Conservation (phyloP, 805 yeast genomes). For the Wickerhamomyces xylosicus region DNA sequence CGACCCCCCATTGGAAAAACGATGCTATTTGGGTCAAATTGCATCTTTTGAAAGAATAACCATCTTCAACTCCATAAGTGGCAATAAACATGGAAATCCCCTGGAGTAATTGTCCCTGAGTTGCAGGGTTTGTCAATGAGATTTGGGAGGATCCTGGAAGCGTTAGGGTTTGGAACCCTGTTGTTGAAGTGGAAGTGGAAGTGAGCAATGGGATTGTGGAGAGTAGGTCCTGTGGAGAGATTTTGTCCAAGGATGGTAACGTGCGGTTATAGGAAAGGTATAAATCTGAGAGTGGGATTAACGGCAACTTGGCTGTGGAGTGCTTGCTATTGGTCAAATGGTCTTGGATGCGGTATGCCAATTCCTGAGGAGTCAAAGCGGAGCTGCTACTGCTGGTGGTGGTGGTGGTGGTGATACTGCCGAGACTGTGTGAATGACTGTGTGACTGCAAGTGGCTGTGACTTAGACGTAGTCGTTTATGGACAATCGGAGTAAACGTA, state of each 20-base stretch:
- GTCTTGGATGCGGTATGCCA: not conserved
- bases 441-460: not conserved
- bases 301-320: not conserved
- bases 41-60: slow-evolving; percentile 15
- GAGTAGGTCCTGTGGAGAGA: slow-evolving; percentile 51
- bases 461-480: not conserved
- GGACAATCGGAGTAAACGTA: slow-evolving; percentile 19
- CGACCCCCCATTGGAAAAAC: slow-evolving; percentile 52
- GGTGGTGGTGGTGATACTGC: no score
- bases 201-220: slow-evolving; percentile 29
- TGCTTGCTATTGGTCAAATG: not conserved
- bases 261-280: slow-evolving; percentile 31
- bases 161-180: not conserved
- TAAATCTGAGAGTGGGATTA: not conserved
- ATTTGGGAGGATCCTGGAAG: not conserved
- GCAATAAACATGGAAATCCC: slow-evolving; percentile 11
- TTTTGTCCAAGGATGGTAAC: slow-evolving; percentile 43
- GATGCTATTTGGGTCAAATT: slow-evolving; percentile 18
- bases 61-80: slow-evolving; percentile 22
- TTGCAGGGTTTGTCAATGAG: not conserved
- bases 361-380: no score
- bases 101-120: not conserved
- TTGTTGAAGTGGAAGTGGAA: slow-evolving; percentile 24
- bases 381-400: no score
- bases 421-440: slow-evolving; percentile 44